Percentiles rank a stretch among this genome's conserved stretches.
Conservation (phyloP, 148 eudicot species). For the Arctostaphylos glauca region DNA sequence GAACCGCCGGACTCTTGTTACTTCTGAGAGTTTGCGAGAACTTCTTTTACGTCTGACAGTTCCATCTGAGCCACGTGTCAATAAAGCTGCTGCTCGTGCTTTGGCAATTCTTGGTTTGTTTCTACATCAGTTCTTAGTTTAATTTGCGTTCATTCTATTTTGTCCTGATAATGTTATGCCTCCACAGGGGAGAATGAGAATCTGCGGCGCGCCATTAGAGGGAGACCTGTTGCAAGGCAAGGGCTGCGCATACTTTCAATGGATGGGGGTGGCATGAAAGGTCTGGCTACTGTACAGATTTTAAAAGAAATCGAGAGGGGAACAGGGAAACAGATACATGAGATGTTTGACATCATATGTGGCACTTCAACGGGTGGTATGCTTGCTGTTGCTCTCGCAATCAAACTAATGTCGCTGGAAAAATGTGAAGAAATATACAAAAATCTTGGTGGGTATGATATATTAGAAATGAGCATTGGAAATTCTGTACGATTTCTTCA, state of each 20-base stretch:
- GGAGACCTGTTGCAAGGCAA: constrained; percentile 81
- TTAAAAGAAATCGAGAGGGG: constrained; percentile 89
- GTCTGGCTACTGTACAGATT: constrained; percentile 88
- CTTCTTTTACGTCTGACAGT: constrained; percentile 84
- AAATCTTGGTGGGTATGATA: constrained; percentile 68
- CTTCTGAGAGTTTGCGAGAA: constrained; percentile 94
- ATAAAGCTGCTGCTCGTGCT: constrained; percentile 96
- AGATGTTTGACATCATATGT: constrained; percentile 97
- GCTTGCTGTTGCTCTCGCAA: constrained; percentile 99
- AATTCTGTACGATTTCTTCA: constrained; percentile 1
- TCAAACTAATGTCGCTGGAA: constrained; percentile 82
- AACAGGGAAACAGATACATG: constrained; percentile 92
- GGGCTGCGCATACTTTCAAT: constrained; percentile 94
- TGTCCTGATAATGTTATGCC: constrained; percentile 13
- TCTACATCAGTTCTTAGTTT: constrained; percentile 15
- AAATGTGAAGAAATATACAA: constrained; percentile 99
- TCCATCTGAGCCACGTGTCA: constrained; percentile 72
- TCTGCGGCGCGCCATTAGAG: constrained; percentile 83
- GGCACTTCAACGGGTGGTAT: constrained; percentile 99
- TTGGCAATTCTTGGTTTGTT: constrained; percentile 94
- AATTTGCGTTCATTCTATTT: not conserved
- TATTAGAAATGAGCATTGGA: not conserved
- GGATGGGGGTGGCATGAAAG: constrained; percentile 99
- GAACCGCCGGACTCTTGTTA: constrained; percentile 73
- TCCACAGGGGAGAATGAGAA: constrained; percentile 85